These are phyloP conservation scores for Mortierella sp. DNA, from an alignment of 371 early-diverging fungal species.

Conservation along the genomic window DNA sequence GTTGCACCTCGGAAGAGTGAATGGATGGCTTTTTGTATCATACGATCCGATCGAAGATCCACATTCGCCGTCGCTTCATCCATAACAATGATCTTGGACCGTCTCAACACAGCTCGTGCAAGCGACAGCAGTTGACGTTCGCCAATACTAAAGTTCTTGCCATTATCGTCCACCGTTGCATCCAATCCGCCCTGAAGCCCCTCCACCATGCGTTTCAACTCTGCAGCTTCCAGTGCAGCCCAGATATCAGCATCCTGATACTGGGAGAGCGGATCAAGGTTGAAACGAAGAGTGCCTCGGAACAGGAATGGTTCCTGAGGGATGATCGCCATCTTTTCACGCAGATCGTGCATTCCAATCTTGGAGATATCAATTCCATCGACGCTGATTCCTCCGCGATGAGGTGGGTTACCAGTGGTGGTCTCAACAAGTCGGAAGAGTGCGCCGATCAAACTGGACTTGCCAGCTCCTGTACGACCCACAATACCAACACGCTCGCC, in stretches of 20 bases:
- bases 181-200: conserved; percentile 49
- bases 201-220: conserved; percentile 45
- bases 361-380: conserved; percentile 66
- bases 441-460: conserved; percentile 64
- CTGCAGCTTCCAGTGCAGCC: conserved; percentile 55
- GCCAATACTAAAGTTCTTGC: conserved; percentile 69
- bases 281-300: conserved; percentile 65
- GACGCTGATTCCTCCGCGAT: conserved; percentile 60
- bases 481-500: conserved; percentile 63
- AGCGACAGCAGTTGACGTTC: conserved; percentile 65
- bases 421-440: conserved; percentile 67
- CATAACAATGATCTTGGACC: conserved; percentile 66
- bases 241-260: conserved; percentile 73
- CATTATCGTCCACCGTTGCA: conserved; percentile 56
- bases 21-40: conserved; percentile 61
- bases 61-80: conserved; percentile 76
- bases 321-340: conserved; percentile 69
- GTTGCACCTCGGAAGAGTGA: conserved; percentile 58
- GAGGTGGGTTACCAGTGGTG: conserved; percentile 21
- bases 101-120: conserved; percentile 60
- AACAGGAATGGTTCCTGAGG: conserved; percentile 73
- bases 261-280: conserved; percentile 70
- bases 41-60: conserved; percentile 61
- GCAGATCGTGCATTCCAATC: conserved; percentile 65
- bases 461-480: conserved; percentile 71